Evolutionary conservation across 495 filamentous ascomycete genomes (phyloP), one percentile per base, ranked within the genome.

Genomic region (Neurospora africana): DNA sequence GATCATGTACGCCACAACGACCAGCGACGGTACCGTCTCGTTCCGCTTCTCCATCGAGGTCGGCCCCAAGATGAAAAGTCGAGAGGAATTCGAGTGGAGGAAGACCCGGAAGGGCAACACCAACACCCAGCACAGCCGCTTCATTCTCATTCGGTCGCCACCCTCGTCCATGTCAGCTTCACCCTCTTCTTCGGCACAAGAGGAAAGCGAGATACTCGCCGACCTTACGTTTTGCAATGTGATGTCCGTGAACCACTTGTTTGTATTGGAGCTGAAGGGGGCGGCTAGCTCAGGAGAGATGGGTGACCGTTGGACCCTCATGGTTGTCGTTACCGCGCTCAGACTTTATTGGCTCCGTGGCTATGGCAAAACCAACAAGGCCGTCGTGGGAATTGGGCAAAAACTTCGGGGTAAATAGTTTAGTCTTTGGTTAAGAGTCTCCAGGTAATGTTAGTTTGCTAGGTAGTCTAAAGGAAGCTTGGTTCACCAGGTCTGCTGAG

Each of bases 51-150:
- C 53, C 15, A 38, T 71, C 19, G 72, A 73, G n/a, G 72, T 73
- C 27, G 72, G 72, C 7, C 44, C 67, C 3, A 68, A 70, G 53
- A 39, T 19, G 17, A 37, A 58, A 47, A 21, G 17, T 21, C 40
- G 74, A 13, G 72, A 76, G 36, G 69, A 44, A 13, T 76, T 76
- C 43, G 74, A 74, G 40, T 76, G 70, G 72, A 13, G 70, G 47
- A 72, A 71, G 68, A 70, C 21, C 21, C 44, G 65, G 33, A 33
- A 38, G 67, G 69, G 33, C 15, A 44, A 39, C 44, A 71, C 17
- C 68, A 73, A 23, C 21, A 39, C 37, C 17, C 36, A 23, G 4
- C 36, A 38, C 47, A 40, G 19, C 35, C 1, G 70, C 19, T 39
- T 35, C 27, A 40, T 61, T n/a, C 30, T 35, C 21, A 6, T n/a